Percentiles rank a stretch among this genome's conserved stretches.
phyloP scores from a whole-genome alignment of 1,284 basidiomycete species.

The Cutaneotrichosporon sp. region DNA sequence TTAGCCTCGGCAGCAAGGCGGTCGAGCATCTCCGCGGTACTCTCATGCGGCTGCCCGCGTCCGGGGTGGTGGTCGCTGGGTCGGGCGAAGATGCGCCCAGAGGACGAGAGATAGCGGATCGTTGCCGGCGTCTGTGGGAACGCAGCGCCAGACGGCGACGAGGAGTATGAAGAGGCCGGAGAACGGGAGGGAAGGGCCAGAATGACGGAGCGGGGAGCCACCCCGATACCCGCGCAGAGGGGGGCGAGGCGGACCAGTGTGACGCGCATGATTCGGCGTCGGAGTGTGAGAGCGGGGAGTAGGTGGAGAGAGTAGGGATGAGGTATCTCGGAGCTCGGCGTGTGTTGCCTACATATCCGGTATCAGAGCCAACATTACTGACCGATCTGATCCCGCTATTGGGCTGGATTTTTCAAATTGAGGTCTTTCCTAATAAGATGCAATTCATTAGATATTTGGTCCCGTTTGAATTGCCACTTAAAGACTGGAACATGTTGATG shows the following conservation, averaged over 20 bases:
- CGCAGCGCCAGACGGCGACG: background rate
- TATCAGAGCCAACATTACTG: too few species aligned
- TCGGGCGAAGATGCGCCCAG: background rate
- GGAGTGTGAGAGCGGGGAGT: background rate
- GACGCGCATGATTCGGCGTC: background rate
- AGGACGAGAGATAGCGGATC: background rate
- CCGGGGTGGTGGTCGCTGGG: background rate
- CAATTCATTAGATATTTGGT: too few species aligned
- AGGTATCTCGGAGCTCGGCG: background rate
- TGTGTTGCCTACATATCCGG: background rate
- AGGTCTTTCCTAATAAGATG: too few species aligned
- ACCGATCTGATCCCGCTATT: too few species aligned
- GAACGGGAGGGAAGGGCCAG: background rate
- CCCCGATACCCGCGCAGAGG: background rate
- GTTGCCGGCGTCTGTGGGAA: too few species aligned
- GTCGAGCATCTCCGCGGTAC: slow-evolving; percentile 28
- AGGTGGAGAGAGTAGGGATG: background rate
- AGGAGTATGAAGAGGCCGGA: too few species aligned
- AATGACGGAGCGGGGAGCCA: background rate
- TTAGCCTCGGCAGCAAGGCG: slow-evolving; percentile 22
- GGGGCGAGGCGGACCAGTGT: background rate
- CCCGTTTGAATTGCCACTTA: too few species aligned
- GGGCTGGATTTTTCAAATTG: too few species aligned
- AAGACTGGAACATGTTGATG: too few species aligned
- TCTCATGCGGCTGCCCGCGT: slow-evolving; percentile 7